phyloP scores from a whole-genome alignment of 768 basidiomycete genomes.

The Lactarius hengduanensis region DNA sequence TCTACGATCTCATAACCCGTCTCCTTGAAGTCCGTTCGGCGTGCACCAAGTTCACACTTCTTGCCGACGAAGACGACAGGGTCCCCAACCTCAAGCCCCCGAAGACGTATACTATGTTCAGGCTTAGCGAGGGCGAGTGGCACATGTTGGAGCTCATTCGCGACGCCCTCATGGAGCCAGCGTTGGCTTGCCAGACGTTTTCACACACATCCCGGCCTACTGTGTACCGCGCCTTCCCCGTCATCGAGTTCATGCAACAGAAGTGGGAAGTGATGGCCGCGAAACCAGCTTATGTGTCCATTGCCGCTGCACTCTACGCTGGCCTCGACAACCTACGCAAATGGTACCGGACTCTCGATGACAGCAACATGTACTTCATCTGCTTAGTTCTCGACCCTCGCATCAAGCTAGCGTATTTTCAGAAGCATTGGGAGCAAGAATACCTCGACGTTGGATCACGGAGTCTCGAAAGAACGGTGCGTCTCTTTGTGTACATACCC shows the following conservation, averaged over 20 bases:
- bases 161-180: no score
- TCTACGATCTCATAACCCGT: background rate
- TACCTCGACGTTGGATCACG: background rate
- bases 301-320: background rate
- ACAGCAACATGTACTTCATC: conserved; percentile 4
- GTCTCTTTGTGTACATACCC: background rate
- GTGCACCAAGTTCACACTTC: background rate
- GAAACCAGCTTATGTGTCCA: background rate
- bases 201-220: background rate
- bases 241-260: background rate
- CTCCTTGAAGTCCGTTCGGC: background rate
- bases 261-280: background rate
- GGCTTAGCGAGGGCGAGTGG: no score
- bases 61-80: background rate
- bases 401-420: background rate
- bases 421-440: background rate
- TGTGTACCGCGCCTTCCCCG: background rate
- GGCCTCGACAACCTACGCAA: background rate
- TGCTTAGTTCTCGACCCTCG: background rate
- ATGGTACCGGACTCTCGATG: background rate
- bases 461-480: background rate
- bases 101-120: background rate
- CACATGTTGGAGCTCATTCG: no score
- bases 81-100: background rate
- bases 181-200: no score